Percentiles rank a stretch among this genome's conserved stretches.
phyloP scores from a whole-genome alignment of 2,329 filamentous ascomycete genomes.

The Pseudopyrenochaeta lycopersici region DNA sequence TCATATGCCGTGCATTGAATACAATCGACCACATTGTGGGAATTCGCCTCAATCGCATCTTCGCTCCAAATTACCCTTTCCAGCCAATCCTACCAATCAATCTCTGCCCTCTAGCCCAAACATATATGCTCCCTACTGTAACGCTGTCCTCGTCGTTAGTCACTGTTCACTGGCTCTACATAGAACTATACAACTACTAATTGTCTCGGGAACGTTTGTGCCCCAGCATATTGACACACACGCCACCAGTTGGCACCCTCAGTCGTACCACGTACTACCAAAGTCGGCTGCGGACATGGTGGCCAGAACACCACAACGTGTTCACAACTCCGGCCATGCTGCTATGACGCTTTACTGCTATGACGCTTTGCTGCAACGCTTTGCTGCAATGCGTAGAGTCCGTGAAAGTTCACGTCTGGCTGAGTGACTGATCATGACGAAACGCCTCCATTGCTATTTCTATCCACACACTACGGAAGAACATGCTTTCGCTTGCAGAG shows the following conservation, averaged over 20 bases:
- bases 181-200: neutral
- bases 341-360: no score
- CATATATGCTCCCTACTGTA: no score
- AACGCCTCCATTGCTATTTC: neutral
- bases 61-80: neutral
- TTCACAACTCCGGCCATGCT: neutral
- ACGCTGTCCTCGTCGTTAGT: no score
- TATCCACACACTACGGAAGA: neutral
- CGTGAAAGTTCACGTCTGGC: no score
- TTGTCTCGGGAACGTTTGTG: conserved; percentile 6
- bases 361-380: no score
- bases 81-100: no score
- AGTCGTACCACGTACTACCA: conserved; percentile 9
- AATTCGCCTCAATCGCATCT: neutral
- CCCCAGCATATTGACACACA: conserved; percentile 1
- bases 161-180: no score
- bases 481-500: neutral
- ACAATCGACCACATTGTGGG: neutral
- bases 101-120: no score
- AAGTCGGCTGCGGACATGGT: neutral
- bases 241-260: conserved; percentile 6
- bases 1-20: neutral
- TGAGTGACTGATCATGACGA: neutral
- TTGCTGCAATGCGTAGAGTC: no score
- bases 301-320: conserved; percentile 7